Conservation (phyloP, 2,329 filamentous ascomycete species). For the Chalaropsis thielavioides region DNA sequence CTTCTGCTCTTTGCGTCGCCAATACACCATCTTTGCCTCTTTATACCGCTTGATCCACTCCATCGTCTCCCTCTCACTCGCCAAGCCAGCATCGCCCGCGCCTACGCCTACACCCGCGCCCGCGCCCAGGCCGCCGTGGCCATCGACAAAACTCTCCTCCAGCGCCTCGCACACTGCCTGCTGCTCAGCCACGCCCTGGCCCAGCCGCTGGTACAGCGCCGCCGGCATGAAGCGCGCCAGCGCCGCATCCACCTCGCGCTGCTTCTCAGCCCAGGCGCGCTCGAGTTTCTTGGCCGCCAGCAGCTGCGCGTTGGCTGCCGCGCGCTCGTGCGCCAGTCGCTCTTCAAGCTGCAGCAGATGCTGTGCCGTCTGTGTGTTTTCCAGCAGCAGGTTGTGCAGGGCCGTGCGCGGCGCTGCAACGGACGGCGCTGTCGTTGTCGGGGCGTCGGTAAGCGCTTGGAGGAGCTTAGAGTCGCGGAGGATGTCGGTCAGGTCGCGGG, state of each 20-base stretch:
- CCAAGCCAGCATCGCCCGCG: slow-evolving; percentile 26
- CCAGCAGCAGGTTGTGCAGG: slow-evolving; percentile 49
- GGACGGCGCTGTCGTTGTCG: slow-evolving; percentile 56
- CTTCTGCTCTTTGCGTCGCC: slow-evolving; percentile 71
- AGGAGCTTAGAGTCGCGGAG: slow-evolving; percentile 52
- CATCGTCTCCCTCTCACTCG: slow-evolving; percentile 64
- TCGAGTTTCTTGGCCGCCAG: slow-evolving; percentile 75
- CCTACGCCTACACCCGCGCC: too few species aligned
- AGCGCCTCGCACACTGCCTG: slow-evolving; percentile 65
- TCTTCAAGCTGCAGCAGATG: slow-evolving; percentile 47
- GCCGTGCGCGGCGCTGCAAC: slow-evolving; percentile 48
- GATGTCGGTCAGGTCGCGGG: slow-evolving; percentile 61
- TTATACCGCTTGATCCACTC: slow-evolving; percentile 77
- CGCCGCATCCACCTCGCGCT: slow-evolving; percentile 75
- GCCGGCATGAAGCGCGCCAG: slow-evolving; percentile 75
- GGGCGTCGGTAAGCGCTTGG: slow-evolving; percentile 55
- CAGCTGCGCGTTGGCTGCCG: slow-evolving; percentile 63
- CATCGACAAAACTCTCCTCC: slow-evolving; percentile 83
- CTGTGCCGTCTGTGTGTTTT: slow-evolving; percentile 57
- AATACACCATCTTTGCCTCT: slow-evolving; percentile 64
- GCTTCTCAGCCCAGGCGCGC: slow-evolving; percentile 80
- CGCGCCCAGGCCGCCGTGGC: slow-evolving; percentile 27
- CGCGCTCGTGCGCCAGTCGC: slow-evolving; percentile 45
- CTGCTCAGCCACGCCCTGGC: slow-evolving; percentile 66
- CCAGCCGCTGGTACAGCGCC: slow-evolving; percentile 69